phyloP scores from a whole-genome alignment of 352 stramenopile species.

The Detonula confervacea region DNA sequence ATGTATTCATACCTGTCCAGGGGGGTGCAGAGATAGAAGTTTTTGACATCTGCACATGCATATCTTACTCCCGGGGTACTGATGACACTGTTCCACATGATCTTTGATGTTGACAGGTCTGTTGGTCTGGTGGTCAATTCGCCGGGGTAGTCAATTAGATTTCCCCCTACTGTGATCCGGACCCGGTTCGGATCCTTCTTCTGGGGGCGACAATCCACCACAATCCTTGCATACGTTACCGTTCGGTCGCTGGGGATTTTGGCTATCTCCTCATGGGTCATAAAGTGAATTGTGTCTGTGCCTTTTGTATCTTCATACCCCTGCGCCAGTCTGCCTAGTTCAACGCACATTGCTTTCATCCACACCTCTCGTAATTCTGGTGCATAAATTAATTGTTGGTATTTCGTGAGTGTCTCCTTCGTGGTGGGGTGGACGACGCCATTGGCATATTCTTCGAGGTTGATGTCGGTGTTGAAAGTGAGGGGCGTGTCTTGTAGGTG shows the following conservation, averaged over 20 bases:
- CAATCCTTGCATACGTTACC: constrained; percentile 9
- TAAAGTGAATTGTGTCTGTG: constrained; percentile 10
- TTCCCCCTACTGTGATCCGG: constrained; percentile 11
- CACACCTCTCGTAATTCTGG: neutral
- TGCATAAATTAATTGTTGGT: neutral
- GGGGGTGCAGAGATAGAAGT: constrained; percentile 41
- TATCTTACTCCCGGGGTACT: constrained; percentile 23
- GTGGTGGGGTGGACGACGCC: neutral
- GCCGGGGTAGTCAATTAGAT: constrained; percentile 10
- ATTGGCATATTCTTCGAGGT: no score
- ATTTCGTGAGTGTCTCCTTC: neutral
- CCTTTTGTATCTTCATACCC: neutral
- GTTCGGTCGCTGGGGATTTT: constrained; percentile 7
- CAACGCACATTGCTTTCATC: neutral
- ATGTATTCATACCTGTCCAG: constrained; percentile 39
- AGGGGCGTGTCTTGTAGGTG: no score
- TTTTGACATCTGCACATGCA: constrained; percentile 32
- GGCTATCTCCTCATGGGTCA: constrained; percentile 13
- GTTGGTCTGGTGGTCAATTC: constrained; percentile 31
- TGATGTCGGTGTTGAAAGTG: no score
- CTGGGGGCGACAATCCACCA: constrained; percentile 14
- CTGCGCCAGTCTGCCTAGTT: neutral
- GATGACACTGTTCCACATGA: constrained; percentile 36
- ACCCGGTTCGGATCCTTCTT: constrained; percentile 16
- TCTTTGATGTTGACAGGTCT: constrained; percentile 29